A percentile compares a stretch with the other conserved stretches of the same genome.
phyloP scores from a whole-genome alignment of 2,329 filamentous ascomycete genomes.

The Tothia fuscella region DNA sequence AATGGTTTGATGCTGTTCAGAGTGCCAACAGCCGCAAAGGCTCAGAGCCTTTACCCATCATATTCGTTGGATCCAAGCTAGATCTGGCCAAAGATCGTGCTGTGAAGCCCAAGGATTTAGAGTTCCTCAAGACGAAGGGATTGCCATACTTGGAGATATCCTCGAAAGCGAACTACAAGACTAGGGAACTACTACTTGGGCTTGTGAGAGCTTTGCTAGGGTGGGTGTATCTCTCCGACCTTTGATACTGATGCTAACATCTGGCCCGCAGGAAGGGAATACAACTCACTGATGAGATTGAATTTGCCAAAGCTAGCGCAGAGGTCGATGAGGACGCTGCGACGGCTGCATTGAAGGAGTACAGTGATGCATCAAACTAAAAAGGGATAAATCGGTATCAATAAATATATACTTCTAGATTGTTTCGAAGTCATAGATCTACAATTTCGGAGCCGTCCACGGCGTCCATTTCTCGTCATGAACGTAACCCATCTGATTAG shows the following conservation, averaged over 20 bases:
- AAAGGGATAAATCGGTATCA: conserved; percentile 16
- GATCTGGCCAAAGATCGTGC: neutral
- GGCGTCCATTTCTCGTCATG: no score
- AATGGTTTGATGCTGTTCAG: conserved; percentile 4
- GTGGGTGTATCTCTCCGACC: neutral
- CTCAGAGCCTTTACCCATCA: neutral
- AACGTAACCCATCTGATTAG: no score
- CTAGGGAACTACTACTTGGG: neutral
- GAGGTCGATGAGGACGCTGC: conserved; percentile 1
- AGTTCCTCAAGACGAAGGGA: neutral
- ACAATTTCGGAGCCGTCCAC: no score
- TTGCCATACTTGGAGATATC: conserved; percentile 4
- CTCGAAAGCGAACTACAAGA: neutral
- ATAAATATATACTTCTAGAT: no score
- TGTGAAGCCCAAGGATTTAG: neutral
- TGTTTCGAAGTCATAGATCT: no score
- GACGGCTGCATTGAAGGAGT: conserved; percentile 3
- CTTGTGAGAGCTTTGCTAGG: neutral
- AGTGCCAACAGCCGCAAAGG: conserved; percentile 5
- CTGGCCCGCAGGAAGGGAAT: neutral
- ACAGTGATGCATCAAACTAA: conserved; percentile 1
- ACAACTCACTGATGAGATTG: conserved; percentile 4
- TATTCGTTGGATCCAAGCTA: conserved; percentile 1
- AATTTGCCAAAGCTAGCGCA: conserved; percentile 1
- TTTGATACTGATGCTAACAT: neutral